phyloP scores from a whole-genome alignment of 2,329 filamentous ascomycete genomes.

The Venturiaceae sp. region DNA sequence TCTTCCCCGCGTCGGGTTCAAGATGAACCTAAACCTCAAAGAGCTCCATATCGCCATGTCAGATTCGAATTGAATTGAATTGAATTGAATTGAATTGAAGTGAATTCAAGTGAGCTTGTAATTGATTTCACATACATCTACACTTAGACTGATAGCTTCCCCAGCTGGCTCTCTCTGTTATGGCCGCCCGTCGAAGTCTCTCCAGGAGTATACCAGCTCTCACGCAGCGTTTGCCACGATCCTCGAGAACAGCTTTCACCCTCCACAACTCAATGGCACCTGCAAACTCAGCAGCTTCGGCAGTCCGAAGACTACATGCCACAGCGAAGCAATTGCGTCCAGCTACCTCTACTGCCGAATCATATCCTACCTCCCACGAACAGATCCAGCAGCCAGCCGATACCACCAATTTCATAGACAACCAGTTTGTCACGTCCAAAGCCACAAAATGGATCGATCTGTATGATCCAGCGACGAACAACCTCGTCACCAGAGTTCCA shows the following conservation, averaged over 20 bases:
- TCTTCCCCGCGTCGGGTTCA: too few relatives aligned
- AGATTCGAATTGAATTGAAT: too few relatives aligned
- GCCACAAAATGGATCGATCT: constrained; percentile 68
- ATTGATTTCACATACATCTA: too few relatives aligned
- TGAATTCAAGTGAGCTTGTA: too few relatives aligned
- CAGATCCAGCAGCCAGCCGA: constrained; percentile 57
- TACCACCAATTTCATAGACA: constrained; percentile 76
- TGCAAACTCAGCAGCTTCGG: constrained; percentile 19
- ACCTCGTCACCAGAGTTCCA: constrained; percentile 72
- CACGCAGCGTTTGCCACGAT: constrained; percentile 23
- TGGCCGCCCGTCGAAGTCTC: constrained; percentile 33
- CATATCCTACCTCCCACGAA: constrained; percentile 63
- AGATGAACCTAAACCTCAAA: too few relatives aligned
- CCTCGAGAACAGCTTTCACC: constrained; percentile 18
- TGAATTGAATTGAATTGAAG: too few relatives aligned
- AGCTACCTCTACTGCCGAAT: constrained; percentile 37
- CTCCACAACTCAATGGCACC: constrained; percentile 25
- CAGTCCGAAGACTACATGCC: constrained; percentile 41
- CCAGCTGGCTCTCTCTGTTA: too few relatives aligned
- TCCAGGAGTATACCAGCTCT: constrained; percentile 30
- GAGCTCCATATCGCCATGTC: too few relatives aligned
- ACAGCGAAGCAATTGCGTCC: constrained; percentile 42
- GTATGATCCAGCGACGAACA: constrained; percentile 76
- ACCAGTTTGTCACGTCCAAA: constrained; percentile 61
- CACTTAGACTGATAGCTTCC: too few relatives aligned